A percentile compares a stretch with the other conserved stretches of the same genome.
Evolutionary conservation across 2,329 filamentous ascomycete species (phyloP).

Genomic region (Trichoderma guizhouense): DNA sequence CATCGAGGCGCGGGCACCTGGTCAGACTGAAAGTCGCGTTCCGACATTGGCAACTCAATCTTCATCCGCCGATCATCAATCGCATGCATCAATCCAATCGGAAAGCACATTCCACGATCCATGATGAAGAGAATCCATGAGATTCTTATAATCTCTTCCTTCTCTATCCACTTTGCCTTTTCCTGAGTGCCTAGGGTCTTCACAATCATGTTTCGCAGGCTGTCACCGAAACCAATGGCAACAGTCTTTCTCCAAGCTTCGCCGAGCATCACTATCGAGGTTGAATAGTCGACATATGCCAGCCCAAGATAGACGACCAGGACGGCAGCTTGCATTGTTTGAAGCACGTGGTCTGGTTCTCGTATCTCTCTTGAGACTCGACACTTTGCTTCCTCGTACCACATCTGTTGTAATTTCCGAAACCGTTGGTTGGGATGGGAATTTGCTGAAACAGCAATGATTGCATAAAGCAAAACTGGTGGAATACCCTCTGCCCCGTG

Average conservation of each 20-base stretch:
- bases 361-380: slow-evolving; percentile 21
- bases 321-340: slow-evolving; percentile 24
- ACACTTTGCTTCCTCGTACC: slow-evolving; percentile 23
- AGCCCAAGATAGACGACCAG: slow-evolving; percentile 25
- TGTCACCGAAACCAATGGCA: slow-evolving; percentile 21
- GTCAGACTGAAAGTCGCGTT: slow-evolving; percentile 20
- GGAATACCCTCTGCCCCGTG: slow-evolving; percentile 1
- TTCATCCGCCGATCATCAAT: slow-evolving; percentile 26
- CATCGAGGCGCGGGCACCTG: not conserved
- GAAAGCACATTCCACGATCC: slow-evolving; percentile 27
- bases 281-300: slow-evolving; percentile 22
- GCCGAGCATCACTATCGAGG: slow-evolving; percentile 23
- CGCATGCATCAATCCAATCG: slow-evolving; percentile 24
- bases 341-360: slow-evolving; percentile 18
- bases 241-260: slow-evolving; percentile 28
- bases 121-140: slow-evolving; percentile 27
- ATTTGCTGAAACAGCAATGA: slow-evolving; percentile 23
- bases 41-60: slow-evolving; percentile 25
- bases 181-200: slow-evolving; percentile 15
- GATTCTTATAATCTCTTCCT: slow-evolving; percentile 24
- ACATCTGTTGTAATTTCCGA: slow-evolving; percentile 20
- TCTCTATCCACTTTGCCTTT: slow-evolving; percentile 20
- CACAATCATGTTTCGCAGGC: not conserved
- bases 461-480: slow-evolving; percentile 19
- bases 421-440: slow-evolving; percentile 22